phyloP scores from a whole-genome alignment of 306 rosid genomes.

The Abrus pulchellus region DNA sequence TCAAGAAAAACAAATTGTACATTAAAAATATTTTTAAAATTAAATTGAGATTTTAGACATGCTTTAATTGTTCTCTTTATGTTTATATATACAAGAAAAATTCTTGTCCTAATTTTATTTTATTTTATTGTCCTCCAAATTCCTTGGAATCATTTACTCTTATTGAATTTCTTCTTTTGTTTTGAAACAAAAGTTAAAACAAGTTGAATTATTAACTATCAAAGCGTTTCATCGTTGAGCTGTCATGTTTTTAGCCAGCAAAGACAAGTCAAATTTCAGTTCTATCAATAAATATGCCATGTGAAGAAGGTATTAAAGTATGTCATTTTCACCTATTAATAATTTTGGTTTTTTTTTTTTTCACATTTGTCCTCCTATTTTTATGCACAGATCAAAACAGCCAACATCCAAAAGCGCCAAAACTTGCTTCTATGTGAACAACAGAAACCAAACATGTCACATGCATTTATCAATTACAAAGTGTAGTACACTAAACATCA shows the following conservation, averaged over 20 bases:
- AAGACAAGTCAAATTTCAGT: slow-evolving; percentile 22
- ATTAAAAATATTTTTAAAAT: too few species aligned
- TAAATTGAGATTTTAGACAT: too few species aligned
- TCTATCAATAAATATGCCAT: slow-evolving; percentile 26
- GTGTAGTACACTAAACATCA: neutral
- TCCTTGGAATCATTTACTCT: too few species aligned
- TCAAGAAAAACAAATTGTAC: too few species aligned
- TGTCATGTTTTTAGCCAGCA: neutral
- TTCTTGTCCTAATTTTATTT: too few species aligned
- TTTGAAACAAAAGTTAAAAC: neutral
- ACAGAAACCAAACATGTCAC: slow-evolving; percentile 4
- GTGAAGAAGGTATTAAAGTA: slow-evolving; percentile 40
- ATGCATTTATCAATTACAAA: slow-evolving; percentile 29
- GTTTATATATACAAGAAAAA: too few species aligned
- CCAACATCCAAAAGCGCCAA: slow-evolving; percentile 4
- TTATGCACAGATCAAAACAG: slow-evolving; percentile 6
- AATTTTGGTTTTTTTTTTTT: slow-evolving; percentile 5
- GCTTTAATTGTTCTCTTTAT: too few species aligned
- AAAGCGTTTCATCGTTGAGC: neutral
- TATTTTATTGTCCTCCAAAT: too few species aligned
- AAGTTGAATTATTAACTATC: slow-evolving; percentile 1
- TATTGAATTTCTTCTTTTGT: too few species aligned
- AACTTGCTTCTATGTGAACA: neutral
- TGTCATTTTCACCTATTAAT: slow-evolving; percentile 49
- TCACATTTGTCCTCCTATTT: neutral